Evolutionary conservation across 768 basidiomycete species (phyloP).

Genomic region (Panus rudis): DNA sequence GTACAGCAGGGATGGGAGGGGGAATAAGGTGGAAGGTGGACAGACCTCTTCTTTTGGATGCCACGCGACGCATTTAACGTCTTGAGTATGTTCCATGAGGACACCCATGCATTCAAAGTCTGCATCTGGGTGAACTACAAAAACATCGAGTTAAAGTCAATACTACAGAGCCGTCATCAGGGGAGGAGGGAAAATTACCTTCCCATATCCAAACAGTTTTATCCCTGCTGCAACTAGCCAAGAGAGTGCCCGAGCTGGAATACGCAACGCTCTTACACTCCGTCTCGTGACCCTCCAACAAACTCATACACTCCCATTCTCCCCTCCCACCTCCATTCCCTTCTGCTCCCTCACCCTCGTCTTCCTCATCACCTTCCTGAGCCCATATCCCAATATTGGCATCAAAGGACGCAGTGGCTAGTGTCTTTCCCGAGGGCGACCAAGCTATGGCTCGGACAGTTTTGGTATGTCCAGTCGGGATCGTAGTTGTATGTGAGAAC

Average conservation of each 20-base stretch:
- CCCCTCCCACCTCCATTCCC: constrained; percentile 25
- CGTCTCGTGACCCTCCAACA: constrained; percentile 91
- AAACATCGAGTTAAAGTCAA: constrained; percentile 1
- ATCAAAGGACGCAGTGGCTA: constrained; percentile 94
- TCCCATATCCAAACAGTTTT: constrained; percentile 99
- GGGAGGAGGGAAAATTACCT: constrained; percentile 40
- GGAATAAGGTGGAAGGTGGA: constrained; percentile 5
- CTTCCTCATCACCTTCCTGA: constrained; percentile 38
- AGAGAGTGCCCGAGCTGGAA: constrained; percentile 38
- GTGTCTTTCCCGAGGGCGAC: constrained; percentile 78
- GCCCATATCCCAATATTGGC: constrained; percentile 91
- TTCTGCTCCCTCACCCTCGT: constrained; percentile 25
- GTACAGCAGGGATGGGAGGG: neutral
- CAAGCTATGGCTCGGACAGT: constrained; percentile 85
- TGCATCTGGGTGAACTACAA: constrained; percentile 75
- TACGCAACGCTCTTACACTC: constrained; percentile 58
- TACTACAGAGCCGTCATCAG: neutral
- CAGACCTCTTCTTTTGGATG: constrained; percentile 90
- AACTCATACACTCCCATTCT: constrained; percentile 85
- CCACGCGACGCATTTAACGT: constrained; percentile 94
- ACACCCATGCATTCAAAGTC: constrained; percentile 96
- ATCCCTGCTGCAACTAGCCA: constrained; percentile 94
- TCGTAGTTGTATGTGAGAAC: constrained; percentile 55
- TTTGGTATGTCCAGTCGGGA: constrained; percentile 80
- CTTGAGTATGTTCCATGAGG: constrained; percentile 94